Conservation (phyloP, 768 basidiomycete genomes). For the Rhodotorula diobovata region DNA sequence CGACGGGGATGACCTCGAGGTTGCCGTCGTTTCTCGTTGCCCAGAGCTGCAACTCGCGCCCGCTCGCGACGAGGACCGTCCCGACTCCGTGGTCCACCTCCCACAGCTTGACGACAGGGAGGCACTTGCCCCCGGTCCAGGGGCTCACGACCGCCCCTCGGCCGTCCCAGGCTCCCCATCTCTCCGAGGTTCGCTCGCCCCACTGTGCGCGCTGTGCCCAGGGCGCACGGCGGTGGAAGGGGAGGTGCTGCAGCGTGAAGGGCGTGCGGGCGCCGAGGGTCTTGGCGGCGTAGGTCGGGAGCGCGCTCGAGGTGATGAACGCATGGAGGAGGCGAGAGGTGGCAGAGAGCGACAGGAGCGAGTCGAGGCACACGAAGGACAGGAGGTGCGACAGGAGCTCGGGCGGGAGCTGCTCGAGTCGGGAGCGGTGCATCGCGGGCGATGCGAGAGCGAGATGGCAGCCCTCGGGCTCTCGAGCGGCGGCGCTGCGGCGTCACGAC, state of each 20-base stretch:
- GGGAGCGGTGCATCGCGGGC: neutral
- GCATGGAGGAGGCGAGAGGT: conserved; percentile 1
- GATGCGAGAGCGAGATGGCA: too few relatives aligned
- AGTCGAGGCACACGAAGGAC: neutral
- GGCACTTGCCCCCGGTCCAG: neutral
- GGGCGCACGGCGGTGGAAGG: neutral
- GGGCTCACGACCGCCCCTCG: neutral
- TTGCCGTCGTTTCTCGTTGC: neutral
- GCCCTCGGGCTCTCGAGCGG: too few relatives aligned
- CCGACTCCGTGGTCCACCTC: neutral
- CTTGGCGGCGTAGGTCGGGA: neutral
- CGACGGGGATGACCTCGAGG: conserved; percentile 1
- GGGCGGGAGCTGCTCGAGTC: conserved; percentile 5
- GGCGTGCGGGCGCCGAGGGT: neutral
- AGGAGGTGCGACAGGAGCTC: conserved; percentile 18
- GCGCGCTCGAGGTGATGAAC: neutral
- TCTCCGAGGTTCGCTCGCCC: neutral
- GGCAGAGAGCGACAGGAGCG: conserved; percentile 5
- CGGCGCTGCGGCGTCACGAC: too few relatives aligned
- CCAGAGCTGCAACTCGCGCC: conserved; percentile 19
- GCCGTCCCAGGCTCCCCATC: neutral
- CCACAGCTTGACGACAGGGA: conserved; percentile 17
- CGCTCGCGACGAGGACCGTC: conserved; percentile 7
- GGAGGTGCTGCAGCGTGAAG: conserved; percentile 7
- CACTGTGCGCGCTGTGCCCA: neutral